Evolutionary conservation across 2,329 filamentous ascomycete species (phyloP), one percentile per base, ranked within the genome.

Genomic region (Ophiocordyceps robertsii): DNA sequence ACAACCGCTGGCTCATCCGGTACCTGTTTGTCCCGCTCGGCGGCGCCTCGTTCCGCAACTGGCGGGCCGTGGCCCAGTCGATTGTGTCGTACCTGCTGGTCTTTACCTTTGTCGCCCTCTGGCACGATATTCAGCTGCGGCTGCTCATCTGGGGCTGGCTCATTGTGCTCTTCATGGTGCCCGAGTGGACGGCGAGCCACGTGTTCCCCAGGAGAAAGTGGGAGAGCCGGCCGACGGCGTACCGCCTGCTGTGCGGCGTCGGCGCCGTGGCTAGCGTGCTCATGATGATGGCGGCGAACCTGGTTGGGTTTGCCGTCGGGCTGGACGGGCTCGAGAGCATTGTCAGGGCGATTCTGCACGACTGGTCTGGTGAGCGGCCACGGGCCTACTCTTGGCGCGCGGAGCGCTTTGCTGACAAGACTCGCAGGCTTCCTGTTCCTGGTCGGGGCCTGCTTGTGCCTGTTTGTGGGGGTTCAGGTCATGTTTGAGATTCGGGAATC

Each of bases 111-210:
- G 92, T 98, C 21, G 93, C 92, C 0, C 69, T 98, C 27, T 98
- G 92, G 92, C 92, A 98, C 63, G 92, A 98, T 54, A 94, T 98
- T 55, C 82, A 94, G 63, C 74, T 96, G 29, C 77, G 83, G 10
- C 70, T 98, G 33, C 72, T 98, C 29, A 82, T 94, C 60, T 98
- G 92, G 92, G 90, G 92, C 27, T 98, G 92, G 92, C 72, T 98
- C 33, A 79, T 98, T 48, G 89, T 93, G 0, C 66, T 96, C 21
- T 98, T 98, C 63, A 86, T 98, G 60, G 60, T 95, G 7, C 92
- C 92, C 0, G 92, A 98, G 66, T 76, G 90, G 51, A 65, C 84
- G 8, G 87, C 79, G 0, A 68, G 70, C 0, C 67, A 77, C 33
- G 45, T 89, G 0, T 94, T 98, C 59, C 89, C 90, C 0, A 58